Base-by-base conservation (phyloP, 2,329 filamentous ascomycete species). In the Ceratocystis huliohia region DNA sequence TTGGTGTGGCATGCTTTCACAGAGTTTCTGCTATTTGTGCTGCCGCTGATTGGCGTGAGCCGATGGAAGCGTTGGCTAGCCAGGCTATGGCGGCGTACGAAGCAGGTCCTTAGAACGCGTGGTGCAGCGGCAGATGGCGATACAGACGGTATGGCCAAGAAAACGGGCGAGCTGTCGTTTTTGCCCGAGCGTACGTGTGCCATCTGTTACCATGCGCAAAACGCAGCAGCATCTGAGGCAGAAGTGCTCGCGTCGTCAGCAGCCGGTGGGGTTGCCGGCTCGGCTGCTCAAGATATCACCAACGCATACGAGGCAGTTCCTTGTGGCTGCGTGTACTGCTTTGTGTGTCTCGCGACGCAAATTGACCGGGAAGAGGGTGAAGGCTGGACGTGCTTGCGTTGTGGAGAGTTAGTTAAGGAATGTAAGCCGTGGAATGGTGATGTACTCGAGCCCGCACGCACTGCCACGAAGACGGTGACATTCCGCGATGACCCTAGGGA, bases 1-100 rank as follows among this genome's bases (percentile, higher is more conserved):
- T 84, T 99, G 10, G 94, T 99, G 46, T 99, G 94, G 94, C 94
- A 99, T 76, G 94, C 94, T n/a, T 96, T 99, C 72, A 99, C 94
- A 30, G 94, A 99, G 74, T 99, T 99, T 72, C 80, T 99, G n/a
- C 83, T 99, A 41, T 99, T 97, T 75, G 83, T 97, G 20, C 81
- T 99, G n/a, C 94, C 94, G 0, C 82, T 99, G n/a, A 89, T 99
- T 53, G 94, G 94, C 64, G 93, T 99, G 71, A 88, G 89, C 72
- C 84, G 91, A 70, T 99, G 94, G 94, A 84, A 91, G 67, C 83
- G 92, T 70, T 96, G 93, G 88, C 79, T 96, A n/a, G 81, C 84
- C 22, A 84, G 91, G 69, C 85, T 87, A n/a, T 96, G 91, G 90
- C 85, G 88, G 71, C 91, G 87, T 74, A 86, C 89, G 0, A 88